phyloP scores from a whole-genome alignment of 805 yeast species.

The Lipomyces yamadae region DNA sequence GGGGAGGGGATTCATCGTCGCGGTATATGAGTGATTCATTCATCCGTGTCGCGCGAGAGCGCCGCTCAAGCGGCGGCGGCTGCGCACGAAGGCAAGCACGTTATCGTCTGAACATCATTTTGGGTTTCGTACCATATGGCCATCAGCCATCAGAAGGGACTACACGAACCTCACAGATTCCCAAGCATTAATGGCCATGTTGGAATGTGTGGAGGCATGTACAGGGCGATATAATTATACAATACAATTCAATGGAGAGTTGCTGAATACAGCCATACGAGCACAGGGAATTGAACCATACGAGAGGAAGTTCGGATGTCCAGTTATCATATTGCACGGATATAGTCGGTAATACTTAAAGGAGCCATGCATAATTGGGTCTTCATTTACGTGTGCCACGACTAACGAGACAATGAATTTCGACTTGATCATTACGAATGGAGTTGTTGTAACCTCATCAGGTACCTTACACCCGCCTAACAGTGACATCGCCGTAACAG shows the following conservation, averaged over 20 bases:
- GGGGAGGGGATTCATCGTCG: too few species aligned
- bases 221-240: background rate
- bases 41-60: too few species aligned
- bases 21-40: too few species aligned
- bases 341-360: background rate
- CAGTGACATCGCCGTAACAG: slow-evolving; percentile 49
- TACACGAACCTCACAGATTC: background rate
- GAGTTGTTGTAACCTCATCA: slow-evolving; percentile 35
- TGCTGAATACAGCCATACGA: background rate
- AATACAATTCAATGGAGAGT: background rate
- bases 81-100: too few species aligned
- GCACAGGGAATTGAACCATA: background rate
- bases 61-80: too few species aligned
- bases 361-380: background rate
- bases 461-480: slow-evolving; percentile 39
- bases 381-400: background rate
- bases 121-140: too few species aligned
- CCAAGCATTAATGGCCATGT: background rate
- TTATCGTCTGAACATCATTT: too few species aligned
- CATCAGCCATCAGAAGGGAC: background rate
- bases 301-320: background rate
- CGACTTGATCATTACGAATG: slow-evolving; percentile 40
- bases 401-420: slow-evolving; percentile 23
- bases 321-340: background rate
- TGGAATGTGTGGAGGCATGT: background rate